These are phyloP conservation scores for Cubamyces lactineus DNA, from an alignment of 768 basidiomycete species.

Conservation along the genomic window DNA sequence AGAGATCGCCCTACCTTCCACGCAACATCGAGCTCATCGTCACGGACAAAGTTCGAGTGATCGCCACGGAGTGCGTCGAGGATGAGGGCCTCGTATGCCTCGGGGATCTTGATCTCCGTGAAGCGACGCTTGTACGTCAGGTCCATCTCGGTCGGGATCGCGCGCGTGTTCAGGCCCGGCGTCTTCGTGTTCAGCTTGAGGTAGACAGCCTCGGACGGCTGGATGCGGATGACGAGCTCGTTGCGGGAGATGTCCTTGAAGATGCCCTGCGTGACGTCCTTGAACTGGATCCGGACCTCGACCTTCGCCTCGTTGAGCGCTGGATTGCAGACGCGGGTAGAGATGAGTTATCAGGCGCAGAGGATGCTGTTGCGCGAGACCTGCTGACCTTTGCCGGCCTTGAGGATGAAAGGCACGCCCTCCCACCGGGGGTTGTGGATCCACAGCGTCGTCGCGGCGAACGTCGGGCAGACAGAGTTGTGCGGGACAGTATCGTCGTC, in stretches of 20 bases:
- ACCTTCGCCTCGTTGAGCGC: constrained; percentile 99
- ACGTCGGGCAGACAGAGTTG: constrained; percentile 92
- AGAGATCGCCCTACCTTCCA: constrained; percentile 76
- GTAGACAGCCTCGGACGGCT: constrained; percentile 95
- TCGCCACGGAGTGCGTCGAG: constrained; percentile 97
- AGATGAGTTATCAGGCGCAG: constrained; percentile 14
- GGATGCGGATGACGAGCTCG: constrained; percentile 96
- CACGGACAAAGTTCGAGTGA: constrained; percentile 97
- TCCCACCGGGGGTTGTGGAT: constrained; percentile 98
- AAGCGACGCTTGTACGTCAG: constrained; percentile 97
- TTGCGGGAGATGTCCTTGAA: constrained; percentile 96
- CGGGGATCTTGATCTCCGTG: constrained; percentile 88
- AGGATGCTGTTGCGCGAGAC: constrained; percentile 16
- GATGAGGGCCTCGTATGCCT: constrained; percentile 95
- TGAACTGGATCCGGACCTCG: constrained; percentile 97
- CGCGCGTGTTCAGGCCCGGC: constrained; percentile 87
- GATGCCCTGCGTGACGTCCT: constrained; percentile 95
- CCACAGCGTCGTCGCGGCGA: constrained; percentile 86
- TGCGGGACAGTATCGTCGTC: constrained; percentile 96
- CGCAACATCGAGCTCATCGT: constrained; percentile 95
- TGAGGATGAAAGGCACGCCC: constrained; percentile 97
- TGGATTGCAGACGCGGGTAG: constrained; percentile 34
- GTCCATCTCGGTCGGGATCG: constrained; percentile 97
- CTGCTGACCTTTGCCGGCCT: constrained; percentile 90
- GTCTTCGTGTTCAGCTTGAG: constrained; percentile 96